phyloP scores from a whole-genome alignment of 352 stramenopile genomes.

The Globisporangium yorkense region DNA sequence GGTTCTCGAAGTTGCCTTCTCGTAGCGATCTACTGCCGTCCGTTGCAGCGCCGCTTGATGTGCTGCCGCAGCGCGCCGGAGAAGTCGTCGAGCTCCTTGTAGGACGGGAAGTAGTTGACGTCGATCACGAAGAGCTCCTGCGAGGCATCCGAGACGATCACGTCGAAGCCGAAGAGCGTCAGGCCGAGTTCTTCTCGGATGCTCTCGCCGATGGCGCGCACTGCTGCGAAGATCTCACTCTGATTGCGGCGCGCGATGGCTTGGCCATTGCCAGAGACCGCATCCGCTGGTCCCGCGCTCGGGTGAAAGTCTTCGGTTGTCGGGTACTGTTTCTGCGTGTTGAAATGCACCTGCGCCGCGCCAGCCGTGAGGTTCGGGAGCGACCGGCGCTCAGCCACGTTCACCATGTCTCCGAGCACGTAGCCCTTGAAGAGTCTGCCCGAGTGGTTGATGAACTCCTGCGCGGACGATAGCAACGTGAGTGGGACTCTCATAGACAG shows the following conservation, averaged over 20 bases:
- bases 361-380: constrained; percentile 57
- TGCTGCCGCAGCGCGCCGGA: constrained; percentile 47
- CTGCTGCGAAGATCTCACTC: constrained; percentile 44
- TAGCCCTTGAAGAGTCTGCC: constrained; percentile 80
- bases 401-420: constrained; percentile 67
- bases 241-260: constrained; percentile 17
- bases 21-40: neutral
- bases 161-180: constrained; percentile 81
- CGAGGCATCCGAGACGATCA: constrained; percentile 64
- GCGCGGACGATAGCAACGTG: neutral
- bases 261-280: neutral
- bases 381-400: constrained; percentile 68
- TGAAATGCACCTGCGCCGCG: constrained; percentile 63
- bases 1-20: neutral
- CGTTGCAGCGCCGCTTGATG: constrained; percentile 36
- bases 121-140: constrained; percentile 71
- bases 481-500: neutral
- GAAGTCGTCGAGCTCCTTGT: constrained; percentile 76
- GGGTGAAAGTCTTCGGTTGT: constrained; percentile 57
- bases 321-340: constrained; percentile 78
- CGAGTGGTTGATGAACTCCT: constrained; percentile 85
- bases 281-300: neutral
- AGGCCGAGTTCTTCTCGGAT: constrained; percentile 62
- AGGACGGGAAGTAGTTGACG: constrained; percentile 87
- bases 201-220: constrained; percentile 51